These are phyloP conservation scores for Arachis monticola DNA, from an alignment of 331 rosid species.

Conservation along the genomic window DNA sequence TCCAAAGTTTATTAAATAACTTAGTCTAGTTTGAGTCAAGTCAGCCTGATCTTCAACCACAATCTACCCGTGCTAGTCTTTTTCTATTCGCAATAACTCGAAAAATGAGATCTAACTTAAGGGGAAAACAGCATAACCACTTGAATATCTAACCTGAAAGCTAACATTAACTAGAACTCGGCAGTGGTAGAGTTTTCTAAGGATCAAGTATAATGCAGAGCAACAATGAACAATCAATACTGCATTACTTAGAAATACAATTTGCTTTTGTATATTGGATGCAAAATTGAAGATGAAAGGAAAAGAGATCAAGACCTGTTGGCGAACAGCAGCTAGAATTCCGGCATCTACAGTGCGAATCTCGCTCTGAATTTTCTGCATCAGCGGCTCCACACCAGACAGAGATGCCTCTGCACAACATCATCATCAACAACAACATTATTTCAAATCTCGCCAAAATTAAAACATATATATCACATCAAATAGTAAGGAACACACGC, in stretches of 20 bases:
- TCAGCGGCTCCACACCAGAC: slow-evolving; percentile 95
- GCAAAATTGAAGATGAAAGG: background rate
- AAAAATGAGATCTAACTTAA: too few species aligned
- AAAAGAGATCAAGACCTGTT: slow-evolving; percentile 62
- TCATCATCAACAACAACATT: background rate
- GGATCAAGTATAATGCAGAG: background rate
- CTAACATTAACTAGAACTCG: too few species aligned
- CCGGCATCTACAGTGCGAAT: slow-evolving; percentile 95
- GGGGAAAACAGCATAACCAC: background rate
- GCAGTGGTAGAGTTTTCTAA: background rate
- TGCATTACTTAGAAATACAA: background rate
- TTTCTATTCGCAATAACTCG: background rate
- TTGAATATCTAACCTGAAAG: too few species aligned
- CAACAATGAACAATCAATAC: background rate
- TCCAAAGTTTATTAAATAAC: background rate
- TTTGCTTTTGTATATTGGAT: background rate
- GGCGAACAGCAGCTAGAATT: slow-evolving; percentile 93
- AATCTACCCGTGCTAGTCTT: background rate
- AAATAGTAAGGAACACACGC: background rate
- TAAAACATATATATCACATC: too few species aligned
- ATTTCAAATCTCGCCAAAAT: too few species aligned
- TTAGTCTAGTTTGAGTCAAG: background rate
- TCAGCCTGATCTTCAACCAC: background rate
- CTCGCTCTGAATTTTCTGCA: slow-evolving; percentile 96
- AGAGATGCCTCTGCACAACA: slow-evolving; percentile 74